These are phyloP conservation scores for Pelargonium cotyledonis DNA, from an alignment of 441 rosid species.

Conservation along the genomic window DNA sequence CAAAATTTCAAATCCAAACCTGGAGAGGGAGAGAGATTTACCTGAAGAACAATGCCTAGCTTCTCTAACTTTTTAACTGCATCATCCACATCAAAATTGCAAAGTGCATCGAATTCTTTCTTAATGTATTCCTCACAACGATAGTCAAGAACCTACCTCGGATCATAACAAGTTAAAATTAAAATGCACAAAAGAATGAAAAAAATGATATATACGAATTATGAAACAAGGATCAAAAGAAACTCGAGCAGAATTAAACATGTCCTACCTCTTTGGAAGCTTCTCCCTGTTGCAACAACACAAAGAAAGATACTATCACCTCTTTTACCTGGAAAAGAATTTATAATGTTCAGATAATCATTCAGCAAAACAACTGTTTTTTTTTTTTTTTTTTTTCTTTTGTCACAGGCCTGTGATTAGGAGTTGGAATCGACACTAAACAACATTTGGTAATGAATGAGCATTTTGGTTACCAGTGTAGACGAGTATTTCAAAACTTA, in stretches of 20 bases:
- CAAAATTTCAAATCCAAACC: too few relatives aligned
- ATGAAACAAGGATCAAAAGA: not conserved
- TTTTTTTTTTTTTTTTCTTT: too few relatives aligned
- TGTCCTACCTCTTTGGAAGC: conserved; percentile 45
- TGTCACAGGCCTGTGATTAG: too few relatives aligned
- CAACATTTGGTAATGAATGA: too few relatives aligned
- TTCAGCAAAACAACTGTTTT: too few relatives aligned
- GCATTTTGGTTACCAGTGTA: too few relatives aligned
- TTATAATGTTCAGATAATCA: too few relatives aligned
- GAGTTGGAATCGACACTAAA: too few relatives aligned
- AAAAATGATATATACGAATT: not conserved
- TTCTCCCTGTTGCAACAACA: conserved; percentile 74
- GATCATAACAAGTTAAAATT: not conserved
- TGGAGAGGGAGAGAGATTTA: conserved; percentile 19
- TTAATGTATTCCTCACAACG: conserved; percentile 78
- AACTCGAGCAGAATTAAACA: not conserved
- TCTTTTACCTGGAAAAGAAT: conserved; percentile 66
- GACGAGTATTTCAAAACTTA: too few relatives aligned
- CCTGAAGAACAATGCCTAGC: conserved; percentile 64
- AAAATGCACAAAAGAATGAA: not conserved
- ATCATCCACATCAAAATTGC: conserved; percentile 94
- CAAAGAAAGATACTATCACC: conserved; percentile 75
- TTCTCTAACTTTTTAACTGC: conserved; percentile 86
- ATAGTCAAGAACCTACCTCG: conserved; percentile 65
- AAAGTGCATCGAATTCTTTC: conserved; percentile 68